Evolutionary conservation across 2,329 filamentous ascomycete genomes (phyloP).

Genomic region (Rhytidhysteron rufulum): DNA sequence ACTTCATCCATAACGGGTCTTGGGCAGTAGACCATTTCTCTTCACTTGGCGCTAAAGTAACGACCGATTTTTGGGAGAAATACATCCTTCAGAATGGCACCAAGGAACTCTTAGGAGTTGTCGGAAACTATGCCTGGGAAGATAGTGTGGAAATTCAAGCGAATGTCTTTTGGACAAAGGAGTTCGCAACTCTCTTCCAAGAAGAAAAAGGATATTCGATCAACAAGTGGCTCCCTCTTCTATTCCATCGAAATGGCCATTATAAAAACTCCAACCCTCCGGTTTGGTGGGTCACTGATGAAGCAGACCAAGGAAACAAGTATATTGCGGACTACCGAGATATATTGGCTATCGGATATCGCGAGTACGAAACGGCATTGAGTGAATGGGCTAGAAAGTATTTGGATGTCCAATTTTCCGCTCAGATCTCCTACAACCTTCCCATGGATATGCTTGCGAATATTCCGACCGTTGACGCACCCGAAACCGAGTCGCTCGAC

Average conservation of each 20-base stretch:
- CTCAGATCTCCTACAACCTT: constrained; percentile 41
- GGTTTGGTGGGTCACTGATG: constrained; percentile 12
- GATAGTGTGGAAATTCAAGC: constrained; percentile 28
- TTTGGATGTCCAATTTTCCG: constrained; percentile 35
- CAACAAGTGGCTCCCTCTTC: constrained; percentile 28
- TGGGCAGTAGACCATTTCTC: constrained; percentile 41
- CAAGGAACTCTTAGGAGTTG: constrained; percentile 23
- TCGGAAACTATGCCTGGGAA: constrained; percentile 34
- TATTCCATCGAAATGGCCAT: constrained; percentile 21
- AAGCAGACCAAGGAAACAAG: constrained; percentile 12
- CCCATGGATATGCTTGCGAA: constrained; percentile 40
- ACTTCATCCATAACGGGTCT: constrained; percentile 33
- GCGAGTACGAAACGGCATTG: constrained; percentile 29
- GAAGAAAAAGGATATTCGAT: constrained; percentile 32
- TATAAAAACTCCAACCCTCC: constrained; percentile 7
- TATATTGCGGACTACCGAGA: constrained; percentile 10
- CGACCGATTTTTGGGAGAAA: constrained; percentile 38
- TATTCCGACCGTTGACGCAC: constrained; percentile 36
- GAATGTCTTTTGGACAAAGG: constrained; percentile 36
- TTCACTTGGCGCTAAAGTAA: constrained; percentile 30
- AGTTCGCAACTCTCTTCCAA: constrained; percentile 26
- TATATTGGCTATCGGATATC: constrained; percentile 19
- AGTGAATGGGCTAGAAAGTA: constrained; percentile 27
- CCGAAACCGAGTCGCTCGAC: constrained; percentile 40
- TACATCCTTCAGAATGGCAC: constrained; percentile 31